These are phyloP conservation scores for Arthrobotrys conoides DNA, from an alignment of 2,329 filamentous ascomycete genomes.

Conservation along the genomic window DNA sequence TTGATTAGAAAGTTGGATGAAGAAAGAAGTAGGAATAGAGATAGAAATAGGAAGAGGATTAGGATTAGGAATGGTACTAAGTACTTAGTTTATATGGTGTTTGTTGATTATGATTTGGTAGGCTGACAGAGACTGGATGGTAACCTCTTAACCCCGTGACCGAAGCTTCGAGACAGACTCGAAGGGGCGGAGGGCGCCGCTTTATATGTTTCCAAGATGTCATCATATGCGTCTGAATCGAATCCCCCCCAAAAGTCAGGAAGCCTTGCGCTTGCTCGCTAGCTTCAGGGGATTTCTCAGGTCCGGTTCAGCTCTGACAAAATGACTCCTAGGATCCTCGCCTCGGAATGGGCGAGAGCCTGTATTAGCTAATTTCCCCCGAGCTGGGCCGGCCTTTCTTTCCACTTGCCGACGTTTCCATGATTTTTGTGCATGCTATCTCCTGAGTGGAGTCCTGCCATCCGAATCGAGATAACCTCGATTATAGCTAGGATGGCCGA, in stretches of 20 bases:
- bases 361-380: slow-evolving; percentile 40
- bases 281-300: slow-evolving; percentile 19
- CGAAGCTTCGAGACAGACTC: slow-evolving; percentile 31
- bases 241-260: too few relatives aligned
- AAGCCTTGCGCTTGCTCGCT: neutral
- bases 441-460: slow-evolving; percentile 13
- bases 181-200: slow-evolving; percentile 37
- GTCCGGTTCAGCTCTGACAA: slow-evolving; percentile 23
- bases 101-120: slow-evolving; percentile 22
- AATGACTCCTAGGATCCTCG: slow-evolving; percentile 27
- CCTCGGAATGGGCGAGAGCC: slow-evolving; percentile 30
- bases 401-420: slow-evolving; percentile 30
- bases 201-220: slow-evolving; percentile 42
- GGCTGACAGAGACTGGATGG: slow-evolving; percentile 27
- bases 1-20: neutral
- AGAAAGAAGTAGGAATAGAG: neutral
- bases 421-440: neutral
- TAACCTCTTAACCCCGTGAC: slow-evolving; percentile 29
- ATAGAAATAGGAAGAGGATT: slow-evolving; percentile 8
- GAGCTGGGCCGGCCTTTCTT: slow-evolving; percentile 28
- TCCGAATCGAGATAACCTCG: slow-evolving; percentile 26
- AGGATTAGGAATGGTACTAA: too few relatives aligned
- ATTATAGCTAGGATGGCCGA: too few relatives aligned
- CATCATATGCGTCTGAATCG: neutral
- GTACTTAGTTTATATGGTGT: neutral